A percentile compares a stretch with the other conserved stretches of the same genome.
Conservation (phyloP, 148 eudicot species). For the Silene conica region DNA sequence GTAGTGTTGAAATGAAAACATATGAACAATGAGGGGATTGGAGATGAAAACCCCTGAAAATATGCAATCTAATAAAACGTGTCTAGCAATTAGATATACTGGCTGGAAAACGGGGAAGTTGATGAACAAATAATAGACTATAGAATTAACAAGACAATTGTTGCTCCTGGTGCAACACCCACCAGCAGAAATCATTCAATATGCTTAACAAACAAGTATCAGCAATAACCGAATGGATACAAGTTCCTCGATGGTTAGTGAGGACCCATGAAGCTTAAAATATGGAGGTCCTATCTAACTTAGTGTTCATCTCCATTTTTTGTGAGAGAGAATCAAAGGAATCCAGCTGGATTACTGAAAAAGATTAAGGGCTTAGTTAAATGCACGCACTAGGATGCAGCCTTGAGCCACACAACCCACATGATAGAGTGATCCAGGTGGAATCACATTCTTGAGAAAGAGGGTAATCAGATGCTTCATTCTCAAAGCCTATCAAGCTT, state of each 20-base stretch:
- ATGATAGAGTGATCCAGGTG: conserved; percentile 4
- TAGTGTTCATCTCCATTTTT: neutral
- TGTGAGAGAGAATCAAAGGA: neutral
- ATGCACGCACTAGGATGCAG: neutral
- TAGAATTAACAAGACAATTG: neutral
- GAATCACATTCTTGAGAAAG: neutral
- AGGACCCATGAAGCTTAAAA: neutral
- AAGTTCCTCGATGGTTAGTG: no score
- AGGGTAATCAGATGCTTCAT: neutral
- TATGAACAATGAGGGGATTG: neutral
- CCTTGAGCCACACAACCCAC: neutral
- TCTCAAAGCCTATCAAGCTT: conserved; percentile 1
- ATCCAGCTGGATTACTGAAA: neutral
- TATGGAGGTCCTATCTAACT: neutral
- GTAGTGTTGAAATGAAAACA: neutral
- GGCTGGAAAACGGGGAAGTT: neutral
- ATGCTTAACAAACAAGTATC: neutral
- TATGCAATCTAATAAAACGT: neutral
- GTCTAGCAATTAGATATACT: neutral
- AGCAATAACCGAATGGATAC: neutral
- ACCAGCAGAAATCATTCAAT: neutral
- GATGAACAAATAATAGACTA: neutral
- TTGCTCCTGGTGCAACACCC: neutral
- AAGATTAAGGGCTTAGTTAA: neutral
- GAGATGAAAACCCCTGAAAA: neutral